Evolutionary conservation across 163 green algal genomes (phyloP).

Genomic region (Chlorella variabilis): DNA sequence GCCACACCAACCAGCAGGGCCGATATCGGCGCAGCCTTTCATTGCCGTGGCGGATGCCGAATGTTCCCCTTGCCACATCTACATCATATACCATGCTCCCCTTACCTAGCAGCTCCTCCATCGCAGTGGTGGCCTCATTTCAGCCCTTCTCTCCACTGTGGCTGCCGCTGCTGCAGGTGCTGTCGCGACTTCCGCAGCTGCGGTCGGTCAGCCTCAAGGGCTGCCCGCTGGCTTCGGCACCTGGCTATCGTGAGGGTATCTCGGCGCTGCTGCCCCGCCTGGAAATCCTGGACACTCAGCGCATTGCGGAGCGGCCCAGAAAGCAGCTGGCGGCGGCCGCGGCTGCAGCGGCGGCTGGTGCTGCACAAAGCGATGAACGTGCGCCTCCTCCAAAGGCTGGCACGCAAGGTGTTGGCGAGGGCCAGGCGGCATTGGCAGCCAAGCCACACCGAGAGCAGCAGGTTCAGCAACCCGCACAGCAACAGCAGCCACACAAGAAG

Average conservation of each 20-base stretch:
- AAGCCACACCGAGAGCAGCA: background rate
- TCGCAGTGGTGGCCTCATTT: background rate
- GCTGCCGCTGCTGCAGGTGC: slow-evolving; percentile 35
- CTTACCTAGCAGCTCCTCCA: too few relatives aligned
- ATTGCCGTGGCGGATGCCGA: background rate
- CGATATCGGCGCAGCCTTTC: background rate
- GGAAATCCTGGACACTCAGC: slow-evolving; percentile 53
- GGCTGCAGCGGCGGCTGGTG: background rate
- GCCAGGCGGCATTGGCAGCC: background rate
- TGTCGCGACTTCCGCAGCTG: slow-evolving; percentile 45
- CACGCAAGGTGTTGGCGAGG: background rate
- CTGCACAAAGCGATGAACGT: background rate
- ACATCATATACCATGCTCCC: background rate
- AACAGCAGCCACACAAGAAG: background rate
- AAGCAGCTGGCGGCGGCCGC: slow-evolving; percentile 7
- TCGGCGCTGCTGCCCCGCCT: slow-evolving; percentile 43
- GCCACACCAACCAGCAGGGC: slow-evolving; percentile 19
- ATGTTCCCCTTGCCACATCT: slow-evolving; percentile 27
- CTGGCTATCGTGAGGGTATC: slow-evolving; percentile 41
- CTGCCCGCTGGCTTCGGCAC: slow-evolving; percentile 35
- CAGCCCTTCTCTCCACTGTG: background rate
- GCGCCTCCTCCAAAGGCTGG: background rate
- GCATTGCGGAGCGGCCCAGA: slow-evolving; percentile 5
- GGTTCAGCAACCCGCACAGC: background rate
- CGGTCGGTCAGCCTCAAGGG: slow-evolving; percentile 53